A percentile compares a stretch with the other conserved stretches of the same genome.
Evolutionary conservation across 108 stramenopile species (phyloP).

Genomic region (Skeletonema tropicum): DNA sequence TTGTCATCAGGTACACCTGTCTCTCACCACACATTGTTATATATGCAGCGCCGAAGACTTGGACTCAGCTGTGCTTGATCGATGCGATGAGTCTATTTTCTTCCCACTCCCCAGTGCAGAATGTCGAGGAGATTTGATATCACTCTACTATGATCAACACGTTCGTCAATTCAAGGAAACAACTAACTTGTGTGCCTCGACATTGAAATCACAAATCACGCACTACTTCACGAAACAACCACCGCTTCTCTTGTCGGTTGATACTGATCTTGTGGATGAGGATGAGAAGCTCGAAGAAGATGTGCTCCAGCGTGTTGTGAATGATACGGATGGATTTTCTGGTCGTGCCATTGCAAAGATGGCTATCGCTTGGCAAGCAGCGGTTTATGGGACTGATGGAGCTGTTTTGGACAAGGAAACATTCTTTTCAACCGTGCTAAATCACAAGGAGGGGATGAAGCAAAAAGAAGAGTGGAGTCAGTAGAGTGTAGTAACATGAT

Average conservation of each 20-base stretch:
- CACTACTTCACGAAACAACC: slow-evolving; percentile 20
- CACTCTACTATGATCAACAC: slow-evolving; percentile 60
- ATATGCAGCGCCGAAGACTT: slow-evolving; percentile 68
- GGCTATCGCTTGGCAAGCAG: slow-evolving; percentile 62
- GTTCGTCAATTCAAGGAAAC: slow-evolving; percentile 52
- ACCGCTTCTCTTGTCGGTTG: slow-evolving; percentile 36
- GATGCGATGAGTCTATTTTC: slow-evolving; percentile 76
- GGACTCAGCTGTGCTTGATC: slow-evolving; percentile 80
- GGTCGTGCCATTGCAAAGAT: slow-evolving; percentile 79
- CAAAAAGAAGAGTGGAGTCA: background rate
- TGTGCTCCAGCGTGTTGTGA: slow-evolving; percentile 32
- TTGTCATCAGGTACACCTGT: slow-evolving; percentile 1
- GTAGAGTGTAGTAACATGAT: background rate
- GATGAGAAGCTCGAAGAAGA: slow-evolving; percentile 15
- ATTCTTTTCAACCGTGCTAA: background rate
- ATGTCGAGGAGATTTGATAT: slow-evolving; percentile 57
- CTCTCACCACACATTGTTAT: background rate
- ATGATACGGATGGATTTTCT: slow-evolving; percentile 54
- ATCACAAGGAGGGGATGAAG: background rate
- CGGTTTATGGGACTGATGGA: slow-evolving; percentile 50
- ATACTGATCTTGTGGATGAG: slow-evolving; percentile 49
- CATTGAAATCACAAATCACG: slow-evolving; percentile 15
- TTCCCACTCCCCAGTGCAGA: slow-evolving; percentile 65
- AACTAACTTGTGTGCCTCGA: slow-evolving; percentile 26
- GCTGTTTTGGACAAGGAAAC: slow-evolving; percentile 28